Evolutionary conservation across 768 basidiomycete genomes (phyloP).

Genomic region (Cubamyces lactineus): DNA sequence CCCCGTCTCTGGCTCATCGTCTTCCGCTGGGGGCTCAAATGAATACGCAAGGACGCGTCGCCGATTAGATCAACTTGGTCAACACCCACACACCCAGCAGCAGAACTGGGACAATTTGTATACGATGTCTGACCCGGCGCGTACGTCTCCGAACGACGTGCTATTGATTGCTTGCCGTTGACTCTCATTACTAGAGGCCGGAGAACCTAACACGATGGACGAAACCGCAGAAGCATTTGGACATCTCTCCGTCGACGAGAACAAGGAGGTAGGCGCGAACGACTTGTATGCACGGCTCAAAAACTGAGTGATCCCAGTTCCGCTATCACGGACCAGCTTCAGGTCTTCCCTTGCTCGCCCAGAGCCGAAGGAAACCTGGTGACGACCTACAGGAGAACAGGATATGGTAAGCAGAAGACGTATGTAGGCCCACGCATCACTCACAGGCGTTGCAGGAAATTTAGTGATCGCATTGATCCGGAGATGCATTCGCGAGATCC

Average conservation of each 20-base stretch:
- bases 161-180: neutral
- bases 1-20: slow-evolving; percentile 18
- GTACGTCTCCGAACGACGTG: neutral
- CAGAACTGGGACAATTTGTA: slow-evolving; percentile 19
- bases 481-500: slow-evolving; percentile 6
- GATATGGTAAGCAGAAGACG: slow-evolving; percentile 26
- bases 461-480: slow-evolving; percentile 13
- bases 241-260: slow-evolving; percentile 74
- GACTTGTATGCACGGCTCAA: slow-evolving; percentile 11
- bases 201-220: slow-evolving; percentile 24
- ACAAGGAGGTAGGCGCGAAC: slow-evolving; percentile 57
- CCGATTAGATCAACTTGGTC: slow-evolving; percentile 12
- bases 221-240: slow-evolving; percentile 64
- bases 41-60: slow-evolving; percentile 21
- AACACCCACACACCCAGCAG: neutral
- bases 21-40: slow-evolving; percentile 6
- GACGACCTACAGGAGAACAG: slow-evolving; percentile 62
- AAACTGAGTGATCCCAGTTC: slow-evolving; percentile 49
- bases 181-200: neutral
- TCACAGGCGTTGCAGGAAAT: slow-evolving; percentile 25
- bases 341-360: slow-evolving; percentile 74
- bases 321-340: slow-evolving; percentile 83
- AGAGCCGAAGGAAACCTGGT: slow-evolving; percentile 65
- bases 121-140: slow-evolving; percentile 11
- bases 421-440: neutral